Base-by-base conservation (phyloP, 192 early-diverging fungal genomes). In the Piromyces finnis region DNA sequence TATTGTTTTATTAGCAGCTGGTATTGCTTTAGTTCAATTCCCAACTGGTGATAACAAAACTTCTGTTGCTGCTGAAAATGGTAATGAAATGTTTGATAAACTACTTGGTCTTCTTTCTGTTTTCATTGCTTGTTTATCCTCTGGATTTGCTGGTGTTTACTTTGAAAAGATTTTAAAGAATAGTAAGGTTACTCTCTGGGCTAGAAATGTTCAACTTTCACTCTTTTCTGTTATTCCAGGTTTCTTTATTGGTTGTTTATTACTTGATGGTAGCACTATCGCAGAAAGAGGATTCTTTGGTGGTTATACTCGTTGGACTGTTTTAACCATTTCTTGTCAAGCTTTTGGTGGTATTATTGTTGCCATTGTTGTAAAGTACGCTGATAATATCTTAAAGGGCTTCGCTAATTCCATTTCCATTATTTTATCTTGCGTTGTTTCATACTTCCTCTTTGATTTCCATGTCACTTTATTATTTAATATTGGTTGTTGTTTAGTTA, bases 371-470 rank as follows among this genome's bases (percentile, higher is more conserved):
- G 96, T 99, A 97, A 98, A 80, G 86, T 98, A 37, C 97, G 30
- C 30, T 9, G 30, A 32, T 32, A 32, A 32, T 32, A 32, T 32
- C 9, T 32, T 32, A 32, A 32, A 99, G 84, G 95, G 97, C 17
- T 99, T 99, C 87, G 96, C 97, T 15, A 98, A 96, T 15, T 95
- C 93, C 79, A 92, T 99, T 79, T 94, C 95, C 36, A 98, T 99
- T 79, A 92, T 99, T 77, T 87, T 99, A 41, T 96, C 95, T 16
- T 93, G 89, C 37, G 81, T 95, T 80, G 91, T 92, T 1, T 95
- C 94, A 77, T 88, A 96, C 26, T 93, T 89, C 80, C 81, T 97
- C 22, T 99, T 99, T 87, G 37, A 90, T 79, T 95, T 95, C 81
- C 82, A 86, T 14, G 87, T 97, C 77, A 89, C 95, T 12, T 59